Base-by-base conservation (phyloP, 2,329 filamentous ascomycete species). In the Drechslera avenae region DNA sequence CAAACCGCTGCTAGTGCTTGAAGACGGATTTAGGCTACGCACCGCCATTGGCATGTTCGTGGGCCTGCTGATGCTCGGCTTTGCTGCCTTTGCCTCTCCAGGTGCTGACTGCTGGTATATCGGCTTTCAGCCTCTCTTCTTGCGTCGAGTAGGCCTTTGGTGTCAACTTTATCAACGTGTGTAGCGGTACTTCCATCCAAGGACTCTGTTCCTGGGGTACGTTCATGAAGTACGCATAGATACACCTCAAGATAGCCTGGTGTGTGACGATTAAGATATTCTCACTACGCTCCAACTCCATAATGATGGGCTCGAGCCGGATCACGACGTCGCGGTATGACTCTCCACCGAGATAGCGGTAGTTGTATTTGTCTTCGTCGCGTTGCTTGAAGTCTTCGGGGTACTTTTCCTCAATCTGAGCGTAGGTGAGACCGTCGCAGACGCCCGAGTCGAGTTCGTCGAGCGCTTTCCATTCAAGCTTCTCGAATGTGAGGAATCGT, bases 291-390 rank as follows among this genome's bases (percentile, higher is more conserved):
- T 99, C 94, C 44, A 99, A 81, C 73, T 99, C 94, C 94, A 99
- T 99, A 77, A 99, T 99, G 76, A 99, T 99, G 56, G 94, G 94
- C 71, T 99, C 94, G 0, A 99, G 86, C 1, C 94, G 91, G 67
- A 97, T 97, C 33, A 99, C 94, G 1, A 99, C 93, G 68, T 99
- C 94, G 48, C 93, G 90, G 74, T 99, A 90, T 54, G 90, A 95
- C 77, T 99, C 94, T 46, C 94, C 94, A 57, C 94, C 94, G 4
- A 94, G 88, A 76, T 99, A 99, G 50, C 94, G 91, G 78, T 99
- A 99, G 79, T 99, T 97, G 84, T 97, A 97, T 76, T 99, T 99
- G 81, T 99, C 94, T 62, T 96, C 91, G 74, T 99, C 94, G 56
- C 94, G 90, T 28, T 93, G 91, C 41, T 86, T 86, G 77, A 99